Base-by-base conservation (phyloP, 257 asterid species). In the Thymus quinquecostatus region DNA sequence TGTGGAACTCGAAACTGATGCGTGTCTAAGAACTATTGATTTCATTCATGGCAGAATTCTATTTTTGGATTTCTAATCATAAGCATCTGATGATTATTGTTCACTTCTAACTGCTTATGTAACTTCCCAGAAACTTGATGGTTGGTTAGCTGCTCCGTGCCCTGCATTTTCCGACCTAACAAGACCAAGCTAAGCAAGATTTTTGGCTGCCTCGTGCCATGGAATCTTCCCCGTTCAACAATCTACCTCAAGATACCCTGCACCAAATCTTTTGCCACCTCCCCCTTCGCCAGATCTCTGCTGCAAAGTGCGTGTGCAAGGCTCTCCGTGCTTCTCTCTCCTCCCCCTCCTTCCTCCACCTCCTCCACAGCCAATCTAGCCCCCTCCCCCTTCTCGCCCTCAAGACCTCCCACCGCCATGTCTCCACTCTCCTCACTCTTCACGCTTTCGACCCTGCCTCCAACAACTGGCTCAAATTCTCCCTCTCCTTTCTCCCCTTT, bases 401-500 rank as follows among this genome's bases (percentile, higher is more conserved):
- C 80, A 82, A 84, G 57, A 88, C 89, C 61, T 82, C 92, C 73
- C 84, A 84, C 79, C 89, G 92, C 79, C 89, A 84, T 76, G 82
- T 78, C 27, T 80, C 84, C 84, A 84, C 71, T 70, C 88, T 47
- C 68, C 97, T 79, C 81, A 92, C 84, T 54, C 89, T 93, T 73
- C 89, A 91, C 72, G 86, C 87, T 76, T 91, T 85, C 73, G 97
- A 93, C 75, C 92, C 96, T 14, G n/a, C 56, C 10, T 72, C 82
- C n/a, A 64, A 79, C 44, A 79, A 67, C 12, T 93, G 98, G 98
- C 88, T 93, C 64, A 77, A 83, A 50, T 91, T 93, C 82, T 88
- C 96, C 75, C 96, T 93, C 64, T 79, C 88, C 5, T 93, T 93
- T 77, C 89, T 93, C 71, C 97, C 98, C 21, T 93, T 85, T 77